Conservation (phyloP, 2,329 filamentous ascomycete species). For the Monosporascus sp. region DNA sequence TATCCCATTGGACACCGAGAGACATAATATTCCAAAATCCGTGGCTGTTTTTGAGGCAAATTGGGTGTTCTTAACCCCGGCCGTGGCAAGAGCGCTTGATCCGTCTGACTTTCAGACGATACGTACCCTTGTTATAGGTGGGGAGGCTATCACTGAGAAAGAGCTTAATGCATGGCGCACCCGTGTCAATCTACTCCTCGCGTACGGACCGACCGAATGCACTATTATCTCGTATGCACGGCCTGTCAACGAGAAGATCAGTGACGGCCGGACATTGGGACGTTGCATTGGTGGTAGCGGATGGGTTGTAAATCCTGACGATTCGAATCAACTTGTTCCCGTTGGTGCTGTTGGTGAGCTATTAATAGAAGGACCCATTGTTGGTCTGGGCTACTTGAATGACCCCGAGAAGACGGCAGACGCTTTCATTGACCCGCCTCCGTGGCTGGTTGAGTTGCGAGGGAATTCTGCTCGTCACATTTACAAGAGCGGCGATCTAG, state of each 20-base stretch:
- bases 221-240: not conserved
- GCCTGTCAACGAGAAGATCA: not conserved
- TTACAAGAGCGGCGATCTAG: conserved; percentile 37
- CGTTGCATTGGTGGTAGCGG: not conserved
- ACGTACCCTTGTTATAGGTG: not conserved
- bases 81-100: not conserved
- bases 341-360: not conserved
- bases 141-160: not conserved
- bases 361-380: not conserved
- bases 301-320: not conserved
- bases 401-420: not conserved
- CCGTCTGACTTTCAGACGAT: not conserved
- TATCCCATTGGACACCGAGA: not conserved
- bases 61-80: not conserved
- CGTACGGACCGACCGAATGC: not conserved
- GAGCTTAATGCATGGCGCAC: not conserved
- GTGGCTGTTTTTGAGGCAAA: not conserved
- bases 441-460: not conserved
- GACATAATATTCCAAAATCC: not conserved
- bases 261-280: not conserved
- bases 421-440: not conserved
- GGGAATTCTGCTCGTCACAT: conserved; percentile 15
- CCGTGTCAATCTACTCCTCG: not conserved
- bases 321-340: not conserved
- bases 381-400: not conserved